Percentiles rank a stretch among this genome's conserved stretches.
Conservation (phyloP, 352 stramenopile genomes). For the Poterioochromonas sp. region DNA sequence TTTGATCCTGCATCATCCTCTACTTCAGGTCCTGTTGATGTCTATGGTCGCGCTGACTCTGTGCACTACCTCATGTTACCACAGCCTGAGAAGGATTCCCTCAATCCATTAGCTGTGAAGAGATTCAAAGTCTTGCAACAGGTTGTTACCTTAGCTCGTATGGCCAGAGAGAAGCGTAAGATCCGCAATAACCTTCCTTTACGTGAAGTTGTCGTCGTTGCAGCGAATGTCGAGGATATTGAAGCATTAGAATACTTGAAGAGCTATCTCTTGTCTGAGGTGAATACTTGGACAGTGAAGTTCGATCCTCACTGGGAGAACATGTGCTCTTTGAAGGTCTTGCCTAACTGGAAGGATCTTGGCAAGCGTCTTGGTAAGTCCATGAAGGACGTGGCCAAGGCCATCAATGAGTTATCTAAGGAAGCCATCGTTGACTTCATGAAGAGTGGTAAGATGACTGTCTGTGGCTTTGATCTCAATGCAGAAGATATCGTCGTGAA, state of each 20-base stretch:
- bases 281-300: constrained; percentile 84
- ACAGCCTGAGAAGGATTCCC: constrained; percentile 72
- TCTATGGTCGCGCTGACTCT: constrained; percentile 66
- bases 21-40: constrained; percentile 41
- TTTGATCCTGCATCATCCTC: constrained; percentile 73
- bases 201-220: constrained; percentile 87
- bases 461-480: constrained; percentile 62
- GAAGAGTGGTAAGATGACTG: constrained; percentile 50
- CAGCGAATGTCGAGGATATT: constrained; percentile 52
- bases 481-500: constrained; percentile 79
- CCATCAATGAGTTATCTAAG: constrained; percentile 41
- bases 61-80: constrained; percentile 92
- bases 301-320: constrained; percentile 74
- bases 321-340: constrained; percentile 82
- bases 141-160: constrained; percentile 49
- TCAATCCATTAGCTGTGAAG: constrained; percentile 83
- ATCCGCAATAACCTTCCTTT: constrained; percentile 95
- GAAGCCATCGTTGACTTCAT: constrained; percentile 51
- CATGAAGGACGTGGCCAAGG: constrained; percentile 75
- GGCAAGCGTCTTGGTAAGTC: constrained; percentile 93
- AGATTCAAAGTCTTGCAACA: constrained; percentile 89
- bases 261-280: constrained; percentile 90
- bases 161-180: constrained; percentile 87
- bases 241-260: constrained; percentile 64
- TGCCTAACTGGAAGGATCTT: constrained; percentile 82